Base-by-base conservation (phyloP, 2,329 filamentous ascomycete genomes). In the Ophiocordyceps camponoti-saundersi region DNA sequence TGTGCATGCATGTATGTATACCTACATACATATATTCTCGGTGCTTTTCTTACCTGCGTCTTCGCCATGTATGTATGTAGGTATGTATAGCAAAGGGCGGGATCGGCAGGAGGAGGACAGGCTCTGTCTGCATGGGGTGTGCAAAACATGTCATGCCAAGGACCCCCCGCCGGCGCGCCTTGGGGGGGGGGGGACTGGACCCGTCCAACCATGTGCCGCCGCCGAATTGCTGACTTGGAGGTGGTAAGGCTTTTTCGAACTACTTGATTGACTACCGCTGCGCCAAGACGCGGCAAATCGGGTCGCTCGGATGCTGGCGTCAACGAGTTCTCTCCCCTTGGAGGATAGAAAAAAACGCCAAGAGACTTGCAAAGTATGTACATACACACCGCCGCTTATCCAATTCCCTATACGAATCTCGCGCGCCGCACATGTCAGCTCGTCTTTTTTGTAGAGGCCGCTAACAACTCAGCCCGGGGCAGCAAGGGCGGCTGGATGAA, bases 281-380 rank as follows among this genome's bases (percentile, higher is more conserved):
- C 21, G 44, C 44, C 32, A 42, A 42, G 45, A 21, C 34, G 36
- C 45, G 45, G 45, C 26, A 46, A 22, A 30, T 29, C 45, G 45
- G 44, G 30, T 45, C 44, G 18, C 29, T 34, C 44, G 44, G 44
- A 45, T 45, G 29, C 44, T 45, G n/a, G 44, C 43, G 23, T 34
- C 32, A 34, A 34, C 6, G 32, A 34, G 32, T 5, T 10, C 32
- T 34, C 32, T n/a, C n/a, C n/a, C n/a, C n/a, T n/a, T n/a, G n/a
- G n/a, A n/a, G n/a, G 32, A 34, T 34, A 34, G 32, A 34, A n/a
- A n/a, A 30, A 30, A 30, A 30, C 32, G 32, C 32, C 32, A 34
- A n/a, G 32, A 34, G 32, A n/a, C 32, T 34, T n/a, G 13, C 16
- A 12, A 34, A 13, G n/a, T n/a, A n/a, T n/a, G n/a, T n/a, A n/a